These are phyloP conservation scores for Colletotrichum chrysophilum DNA, from an alignment of 2,329 filamentous ascomycete genomes.

Conservation along the genomic window DNA sequence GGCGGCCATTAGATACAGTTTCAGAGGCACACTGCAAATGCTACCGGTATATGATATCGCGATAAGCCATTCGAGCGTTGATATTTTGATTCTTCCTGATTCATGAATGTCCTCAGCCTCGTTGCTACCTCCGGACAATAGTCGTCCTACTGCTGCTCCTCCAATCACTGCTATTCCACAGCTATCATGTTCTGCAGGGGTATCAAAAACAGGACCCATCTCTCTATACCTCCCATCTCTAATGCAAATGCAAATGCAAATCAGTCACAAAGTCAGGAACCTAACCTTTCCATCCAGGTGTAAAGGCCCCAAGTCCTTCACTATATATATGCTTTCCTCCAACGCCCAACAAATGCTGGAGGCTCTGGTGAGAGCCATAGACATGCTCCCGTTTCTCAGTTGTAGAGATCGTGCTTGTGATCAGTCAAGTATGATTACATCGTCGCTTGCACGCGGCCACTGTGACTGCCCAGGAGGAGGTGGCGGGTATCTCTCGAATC, in stretches of 20 bases:
- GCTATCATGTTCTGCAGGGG: not conserved
- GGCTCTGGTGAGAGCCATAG: not conserved
- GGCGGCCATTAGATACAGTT: not conserved
- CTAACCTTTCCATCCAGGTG: not conserved
- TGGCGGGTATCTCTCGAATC: conserved; percentile 18
- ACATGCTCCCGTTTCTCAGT: not conserved
- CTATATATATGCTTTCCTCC: not conserved
- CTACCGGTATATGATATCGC: not conserved
- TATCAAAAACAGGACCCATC: not conserved
- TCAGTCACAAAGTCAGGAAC: not conserved
- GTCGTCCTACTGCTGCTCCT: not conserved
- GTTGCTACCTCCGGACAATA: not conserved
- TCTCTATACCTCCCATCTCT: not conserved
- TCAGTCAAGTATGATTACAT: conserved; percentile 38
- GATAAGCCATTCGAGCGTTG: not conserved
- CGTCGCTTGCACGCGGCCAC: conserved; percentile 27
- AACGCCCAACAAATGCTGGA: not conserved
- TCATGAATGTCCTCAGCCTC: not conserved
- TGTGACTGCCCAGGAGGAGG: conserved; percentile 21
- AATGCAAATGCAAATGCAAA: not conserved
- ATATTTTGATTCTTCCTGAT: not conserved
- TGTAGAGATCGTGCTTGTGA: not conserved
- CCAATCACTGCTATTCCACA: not conserved
- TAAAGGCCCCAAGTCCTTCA: not conserved
- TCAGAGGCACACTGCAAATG: not conserved